Base-by-base conservation (phyloP, 208 protist species). In the Leptomonas pyrrhocoris region DNA sequence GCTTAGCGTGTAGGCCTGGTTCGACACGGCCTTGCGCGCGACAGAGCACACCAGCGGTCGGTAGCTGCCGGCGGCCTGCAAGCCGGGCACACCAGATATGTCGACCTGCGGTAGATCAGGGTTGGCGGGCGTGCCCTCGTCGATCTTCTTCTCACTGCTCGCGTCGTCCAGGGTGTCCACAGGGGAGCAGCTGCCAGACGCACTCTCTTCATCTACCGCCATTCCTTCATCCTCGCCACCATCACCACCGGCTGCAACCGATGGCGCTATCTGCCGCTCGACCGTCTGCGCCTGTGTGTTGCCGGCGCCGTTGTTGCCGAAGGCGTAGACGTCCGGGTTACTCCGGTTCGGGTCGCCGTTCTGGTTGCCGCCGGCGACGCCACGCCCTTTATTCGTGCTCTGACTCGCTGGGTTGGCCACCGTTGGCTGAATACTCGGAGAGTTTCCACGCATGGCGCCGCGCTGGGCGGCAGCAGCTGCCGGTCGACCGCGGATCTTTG, bases 21-120 rank as follows among this genome's bases (percentile, higher is more conserved):
- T 51, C 23, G 70, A 54, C 38, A 54, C 62, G 23, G 45, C 2
- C 40, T 66, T 67, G 43, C 63, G 55, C 40, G 61, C 61, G 28
- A 73, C 62, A 6, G 74, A 73, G 66, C 54, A 71, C 30, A 79
- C 67, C 40, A 79, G 68, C 23, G 74, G 68, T n/a, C 67, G 63
- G 50, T 74, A 73, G 68, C 74, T 79, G 57, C 68, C 63, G 55
- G 68, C 68, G 36, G 60, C 21, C 15, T 65, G 72, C 30, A 72
- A 56, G 5, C 72, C 72, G 19, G 64, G 63, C 45, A 46, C 48
- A 30, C 72, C 72, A 28, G 56, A 64, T 11, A 48, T 56, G 56
- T 62, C 64, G 11, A 19, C 58, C 15, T 49, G 51, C 30, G 57
- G 57, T n/a, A 61, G 43, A 15, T 62, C 50, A 11, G 12, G 9